Evolutionary conservation across 495 filamentous ascomycete genomes (phyloP).

Genomic region (Terfezia boudieri): DNA sequence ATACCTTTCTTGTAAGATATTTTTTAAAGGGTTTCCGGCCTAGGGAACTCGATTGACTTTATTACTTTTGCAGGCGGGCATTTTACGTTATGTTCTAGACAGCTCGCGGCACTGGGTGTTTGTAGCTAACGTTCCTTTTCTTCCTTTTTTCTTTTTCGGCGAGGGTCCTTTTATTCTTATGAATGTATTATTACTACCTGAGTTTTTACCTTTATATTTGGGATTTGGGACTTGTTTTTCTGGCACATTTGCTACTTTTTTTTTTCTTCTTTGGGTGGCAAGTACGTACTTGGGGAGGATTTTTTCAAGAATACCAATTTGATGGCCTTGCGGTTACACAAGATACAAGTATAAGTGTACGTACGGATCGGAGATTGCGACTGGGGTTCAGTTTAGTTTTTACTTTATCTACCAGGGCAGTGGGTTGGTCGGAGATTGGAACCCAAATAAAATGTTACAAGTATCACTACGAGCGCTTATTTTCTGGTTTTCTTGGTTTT

Average conservation of each 20-base stretch:
- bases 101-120: background rate
- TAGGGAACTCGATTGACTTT: background rate
- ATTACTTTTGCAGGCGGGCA: background rate
- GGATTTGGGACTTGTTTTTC: background rate
- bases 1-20: background rate
- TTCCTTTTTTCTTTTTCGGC: conserved; percentile 2
- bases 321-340: no score
- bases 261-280: background rate
- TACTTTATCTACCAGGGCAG: no score
- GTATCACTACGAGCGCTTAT: no score
- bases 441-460: no score
- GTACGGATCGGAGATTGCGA: no score
- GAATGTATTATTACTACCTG: background rate
- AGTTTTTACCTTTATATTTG: conserved; percentile 5
- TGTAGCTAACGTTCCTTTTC: background rate
- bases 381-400: no score
- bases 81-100: conserved; percentile 5
- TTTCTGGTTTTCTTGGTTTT: no score
- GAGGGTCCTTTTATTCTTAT: background rate
- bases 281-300: no score
- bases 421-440: no score
- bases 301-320: no score
- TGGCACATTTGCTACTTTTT: no score
- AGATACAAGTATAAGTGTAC: no score
- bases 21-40: background rate